Conservation (phyloP, 805 yeast genomes). For the Ogataea thermomethanolica region DNA sequence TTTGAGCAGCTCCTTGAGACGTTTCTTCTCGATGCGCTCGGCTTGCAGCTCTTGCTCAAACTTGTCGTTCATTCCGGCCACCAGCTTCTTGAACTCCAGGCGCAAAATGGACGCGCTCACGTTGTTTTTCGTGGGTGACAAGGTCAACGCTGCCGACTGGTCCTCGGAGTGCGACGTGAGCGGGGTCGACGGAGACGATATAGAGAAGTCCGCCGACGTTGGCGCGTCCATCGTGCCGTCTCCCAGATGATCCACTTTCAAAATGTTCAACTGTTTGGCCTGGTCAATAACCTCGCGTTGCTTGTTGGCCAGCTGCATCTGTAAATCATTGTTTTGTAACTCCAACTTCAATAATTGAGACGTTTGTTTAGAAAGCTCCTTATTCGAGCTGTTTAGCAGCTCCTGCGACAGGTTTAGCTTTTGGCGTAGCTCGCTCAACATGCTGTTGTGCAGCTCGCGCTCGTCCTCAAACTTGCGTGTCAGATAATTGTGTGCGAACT, state of each 20-base stretch:
- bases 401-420: constrained; percentile 51
- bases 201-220: neutral
- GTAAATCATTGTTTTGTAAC: constrained; percentile 34
- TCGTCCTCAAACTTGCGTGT: constrained; percentile 68
- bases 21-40: constrained; percentile 50
- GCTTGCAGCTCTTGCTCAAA: constrained; percentile 56
- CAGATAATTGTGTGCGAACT: constrained; percentile 67
- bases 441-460: constrained; percentile 49
- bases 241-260: constrained; percentile 47
- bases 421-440: constrained; percentile 50
- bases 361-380: constrained; percentile 36
- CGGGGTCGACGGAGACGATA: constrained; percentile 18
- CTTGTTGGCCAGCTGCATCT: constrained; percentile 30
- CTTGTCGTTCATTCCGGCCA: constrained; percentile 56
- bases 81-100: constrained; percentile 64
- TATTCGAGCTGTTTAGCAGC: constrained; percentile 40
- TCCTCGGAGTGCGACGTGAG: constrained; percentile 12
- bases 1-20: constrained; percentile 41
- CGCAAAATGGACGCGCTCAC: constrained; percentile 52
- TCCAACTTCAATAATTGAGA: constrained; percentile 35
- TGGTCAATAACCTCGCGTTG: constrained; percentile 42
- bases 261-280: constrained; percentile 41
- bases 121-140: constrained; percentile 27
- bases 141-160: constrained; percentile 3
- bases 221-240: neutral